Percentiles rank a stretch among this genome's conserved stretches.
Conservation (phyloP, 257 asterid species). For the Verbena officinalis region DNA sequence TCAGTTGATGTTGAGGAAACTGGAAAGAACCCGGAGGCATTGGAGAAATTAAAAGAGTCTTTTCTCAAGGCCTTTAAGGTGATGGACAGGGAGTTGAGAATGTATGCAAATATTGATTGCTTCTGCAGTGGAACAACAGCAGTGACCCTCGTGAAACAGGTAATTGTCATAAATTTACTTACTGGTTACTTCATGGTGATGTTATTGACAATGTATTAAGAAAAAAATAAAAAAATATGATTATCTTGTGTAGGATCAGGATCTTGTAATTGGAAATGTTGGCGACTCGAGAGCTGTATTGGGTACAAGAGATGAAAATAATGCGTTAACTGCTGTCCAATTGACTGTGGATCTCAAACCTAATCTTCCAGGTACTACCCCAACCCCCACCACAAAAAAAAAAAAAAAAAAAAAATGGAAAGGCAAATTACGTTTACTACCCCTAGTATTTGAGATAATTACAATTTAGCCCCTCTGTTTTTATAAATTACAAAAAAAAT, state of each 20-base stretch:
- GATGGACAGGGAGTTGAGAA: conserved; percentile 81
- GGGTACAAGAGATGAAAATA: conserved; percentile 63
- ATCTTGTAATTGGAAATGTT: conserved; percentile 76
- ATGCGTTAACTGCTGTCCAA: conserved; percentile 65
- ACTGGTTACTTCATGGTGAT: conserved; percentile 14
- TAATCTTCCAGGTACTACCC: conserved; percentile 69
- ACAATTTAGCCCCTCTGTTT: too few relatives aligned
- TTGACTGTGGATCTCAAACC: conserved; percentile 93
- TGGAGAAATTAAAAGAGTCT: conserved; percentile 59
- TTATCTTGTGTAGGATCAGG: conserved; percentile 54
- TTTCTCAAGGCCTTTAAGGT: conserved; percentile 74
- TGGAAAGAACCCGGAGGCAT: conserved; percentile 50
- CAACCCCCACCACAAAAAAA: neutral
- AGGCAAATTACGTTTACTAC: too few relatives aligned
- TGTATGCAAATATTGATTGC: conserved; percentile 65
- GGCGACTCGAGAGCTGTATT: conserved; percentile 91
- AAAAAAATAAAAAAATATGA: neutral
- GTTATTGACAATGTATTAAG: conserved; percentile 1
- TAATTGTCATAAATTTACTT: conserved; percentile 18
- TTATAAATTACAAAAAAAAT: too few relatives aligned
- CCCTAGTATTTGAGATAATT: too few relatives aligned
- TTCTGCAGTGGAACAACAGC: conserved; percentile 93
- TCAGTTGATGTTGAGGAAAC: conserved; percentile 48
- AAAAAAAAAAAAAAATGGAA: too few relatives aligned
- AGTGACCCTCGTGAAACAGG: conserved; percentile 86